These are phyloP conservation scores for Plasmodium inui DNA, from an alignment of 169 alveolate genomes.

Conservation along the genomic window DNA sequence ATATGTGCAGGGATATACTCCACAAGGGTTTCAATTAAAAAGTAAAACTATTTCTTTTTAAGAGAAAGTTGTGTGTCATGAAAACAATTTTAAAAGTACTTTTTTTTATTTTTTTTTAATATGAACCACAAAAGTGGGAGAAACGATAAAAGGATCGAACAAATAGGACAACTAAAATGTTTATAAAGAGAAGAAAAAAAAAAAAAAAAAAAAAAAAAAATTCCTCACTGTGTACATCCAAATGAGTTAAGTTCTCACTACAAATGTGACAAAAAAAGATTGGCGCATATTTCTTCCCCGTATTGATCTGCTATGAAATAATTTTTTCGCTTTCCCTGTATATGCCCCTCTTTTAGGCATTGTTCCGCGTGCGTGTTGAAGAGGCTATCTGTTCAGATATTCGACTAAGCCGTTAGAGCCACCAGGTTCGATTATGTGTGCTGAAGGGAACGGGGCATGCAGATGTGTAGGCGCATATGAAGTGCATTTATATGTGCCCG, in stretches of 20 bases:
- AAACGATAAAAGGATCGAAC: not conserved
- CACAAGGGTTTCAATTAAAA: not conserved
- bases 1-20: not conserved
- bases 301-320: not conserved
- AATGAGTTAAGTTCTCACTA: not conserved
- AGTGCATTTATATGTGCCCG: not conserved
- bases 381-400: not conserved
- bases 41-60: not conserved
- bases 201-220: conserved; percentile 4
- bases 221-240: not conserved
- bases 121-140: not conserved
- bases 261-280: not conserved
- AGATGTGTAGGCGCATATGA: not conserved
- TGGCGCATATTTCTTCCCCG: not conserved
- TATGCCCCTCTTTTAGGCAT: not conserved
- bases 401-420: not conserved
- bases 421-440: not conserved
- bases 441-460: not conserved
- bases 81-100: not conserved
- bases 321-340: not conserved
- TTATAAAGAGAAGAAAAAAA: not conserved
- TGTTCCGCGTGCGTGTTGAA: not conserved
- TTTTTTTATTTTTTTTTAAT: not conserved
- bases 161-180: not conserved
- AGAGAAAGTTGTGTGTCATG: not conserved